These are phyloP conservation scores for Verticillium isaacii DNA, from an alignment of 2,329 filamentous ascomycete genomes.

Conservation along the genomic window DNA sequence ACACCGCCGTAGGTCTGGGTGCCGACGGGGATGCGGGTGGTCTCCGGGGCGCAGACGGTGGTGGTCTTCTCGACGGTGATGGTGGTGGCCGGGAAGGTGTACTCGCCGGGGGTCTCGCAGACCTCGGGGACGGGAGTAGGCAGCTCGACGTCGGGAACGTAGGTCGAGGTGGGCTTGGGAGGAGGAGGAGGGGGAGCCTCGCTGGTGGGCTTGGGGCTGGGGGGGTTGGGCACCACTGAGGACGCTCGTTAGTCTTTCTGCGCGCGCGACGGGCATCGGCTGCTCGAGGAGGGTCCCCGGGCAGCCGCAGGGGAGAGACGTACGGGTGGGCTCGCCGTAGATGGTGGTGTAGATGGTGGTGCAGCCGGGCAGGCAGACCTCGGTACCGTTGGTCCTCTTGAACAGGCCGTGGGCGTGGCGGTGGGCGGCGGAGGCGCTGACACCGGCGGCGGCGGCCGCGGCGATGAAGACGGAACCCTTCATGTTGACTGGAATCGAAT, in stretches of 20 bases:
- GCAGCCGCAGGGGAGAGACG: conserved; percentile 18
- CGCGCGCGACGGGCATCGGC: neutral
- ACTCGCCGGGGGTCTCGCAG: conserved; percentile 64
- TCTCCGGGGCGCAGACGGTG: conserved; percentile 60
- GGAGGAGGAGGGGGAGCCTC: conserved; percentile 17
- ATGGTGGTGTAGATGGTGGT: conserved; percentile 69
- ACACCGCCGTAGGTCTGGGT: conserved; percentile 68
- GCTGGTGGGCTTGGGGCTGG: conserved; percentile 18
- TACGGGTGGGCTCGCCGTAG: conserved; percentile 64
- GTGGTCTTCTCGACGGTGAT: conserved; percentile 62
- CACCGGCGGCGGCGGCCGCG: conserved; percentile 57
- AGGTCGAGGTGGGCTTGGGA: conserved; percentile 27
- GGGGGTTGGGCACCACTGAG: conserved; percentile 33
- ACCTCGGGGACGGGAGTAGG: conserved; percentile 48
- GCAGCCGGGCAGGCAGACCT: conserved; percentile 58
- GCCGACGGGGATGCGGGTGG: conserved; percentile 58
- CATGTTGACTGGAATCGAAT: conserved; percentile 53
- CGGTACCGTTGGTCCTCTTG: conserved; percentile 40
- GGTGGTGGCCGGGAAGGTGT: conserved; percentile 72
- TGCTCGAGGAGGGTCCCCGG: too few species aligned
- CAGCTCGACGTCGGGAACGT: conserved; percentile 39
- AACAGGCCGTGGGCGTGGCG: conserved; percentile 59
- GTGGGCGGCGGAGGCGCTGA: conserved; percentile 52
- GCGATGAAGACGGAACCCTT: conserved; percentile 66
- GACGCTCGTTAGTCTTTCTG: conserved; percentile 10